These are phyloP conservation scores for Neohortaea acidophila DNA, from an alignment of 495 filamentous ascomycete species.

Conservation along the genomic window DNA sequence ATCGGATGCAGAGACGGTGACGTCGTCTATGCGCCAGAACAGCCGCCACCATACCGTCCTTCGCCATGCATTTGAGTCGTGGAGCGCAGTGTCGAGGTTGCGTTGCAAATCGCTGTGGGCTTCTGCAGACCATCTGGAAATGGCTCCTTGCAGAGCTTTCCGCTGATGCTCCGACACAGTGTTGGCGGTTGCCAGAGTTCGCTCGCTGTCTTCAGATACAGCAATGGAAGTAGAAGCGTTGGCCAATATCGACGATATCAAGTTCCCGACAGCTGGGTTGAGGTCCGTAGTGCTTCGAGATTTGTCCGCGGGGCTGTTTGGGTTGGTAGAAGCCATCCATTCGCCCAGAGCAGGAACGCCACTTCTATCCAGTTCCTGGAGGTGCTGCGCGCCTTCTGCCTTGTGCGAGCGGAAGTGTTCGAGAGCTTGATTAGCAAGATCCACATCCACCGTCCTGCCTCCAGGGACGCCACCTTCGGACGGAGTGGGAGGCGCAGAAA, in stretches of 20 bases:
- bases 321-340: constrained; percentile 38
- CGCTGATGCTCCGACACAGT: constrained; percentile 30
- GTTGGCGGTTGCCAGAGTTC: constrained; percentile 24
- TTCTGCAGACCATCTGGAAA: constrained; percentile 58
- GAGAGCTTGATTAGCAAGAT: constrained; percentile 42
- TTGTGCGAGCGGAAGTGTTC: constrained; percentile 23
- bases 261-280: constrained; percentile 45
- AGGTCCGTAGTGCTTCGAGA: constrained; percentile 24
- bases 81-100: constrained; percentile 58
- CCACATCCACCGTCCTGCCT: constrained; percentile 44
- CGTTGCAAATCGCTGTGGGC: constrained; percentile 72
- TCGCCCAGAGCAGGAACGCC: constrained; percentile 42
- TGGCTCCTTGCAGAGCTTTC: constrained; percentile 36
- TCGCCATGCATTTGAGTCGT: constrained; percentile 47
- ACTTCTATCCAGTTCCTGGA: constrained; percentile 16
- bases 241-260: constrained; percentile 52
- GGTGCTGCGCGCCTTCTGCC: constrained; percentile 33
- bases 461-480: no score
- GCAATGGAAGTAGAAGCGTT: constrained; percentile 40
- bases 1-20: constrained; percentile 62
- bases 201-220: constrained; percentile 32
- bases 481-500: constrained; percentile 14
- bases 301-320: background rate
- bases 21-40: constrained; percentile 86
- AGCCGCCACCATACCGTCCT: constrained; percentile 86